Percentiles rank a stretch among this genome's conserved stretches.
Conservation (phyloP, 306 rosid genomes). For the Medicago arabica region DNA sequence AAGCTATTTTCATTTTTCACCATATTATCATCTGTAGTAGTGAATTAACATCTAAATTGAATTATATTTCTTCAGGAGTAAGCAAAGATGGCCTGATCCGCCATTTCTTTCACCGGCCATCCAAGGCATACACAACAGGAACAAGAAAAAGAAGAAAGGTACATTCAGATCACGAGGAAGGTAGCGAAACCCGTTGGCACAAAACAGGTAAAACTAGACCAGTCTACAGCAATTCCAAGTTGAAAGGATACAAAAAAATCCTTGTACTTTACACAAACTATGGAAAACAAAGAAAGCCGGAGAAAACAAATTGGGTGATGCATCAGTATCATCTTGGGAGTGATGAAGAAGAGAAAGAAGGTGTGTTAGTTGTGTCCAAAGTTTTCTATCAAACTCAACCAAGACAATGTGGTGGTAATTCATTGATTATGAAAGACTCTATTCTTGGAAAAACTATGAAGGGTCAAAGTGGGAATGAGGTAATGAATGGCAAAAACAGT, state of each 20-base stretch:
- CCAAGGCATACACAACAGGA: slow-evolving; percentile 67
- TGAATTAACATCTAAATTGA: background rate
- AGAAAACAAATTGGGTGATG: slow-evolving; percentile 87
- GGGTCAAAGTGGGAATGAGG: slow-evolving; percentile 47
- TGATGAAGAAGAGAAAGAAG: slow-evolving; percentile 77
- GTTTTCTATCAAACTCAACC: slow-evolving; percentile 87
- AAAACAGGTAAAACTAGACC: slow-evolving; percentile 70
- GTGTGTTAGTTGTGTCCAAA: slow-evolving; percentile 77
- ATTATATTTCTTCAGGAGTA: slow-evolving; percentile 46
- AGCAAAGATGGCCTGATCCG: slow-evolving; percentile 63
- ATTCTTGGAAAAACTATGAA: slow-evolving; percentile 24
- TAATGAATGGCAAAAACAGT: slow-evolving; percentile 31
- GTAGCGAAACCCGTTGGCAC: slow-evolving; percentile 66
- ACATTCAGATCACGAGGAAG: slow-evolving; percentile 50
- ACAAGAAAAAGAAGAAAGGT: slow-evolving; percentile 68
- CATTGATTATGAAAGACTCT: slow-evolving; percentile 54
- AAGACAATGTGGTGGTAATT: slow-evolving; percentile 62
- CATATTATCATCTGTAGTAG: too few species aligned
- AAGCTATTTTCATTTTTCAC: too few species aligned
- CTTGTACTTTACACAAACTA: slow-evolving; percentile 79
- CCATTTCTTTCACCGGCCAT: slow-evolving; percentile 67
- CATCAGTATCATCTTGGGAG: slow-evolving; percentile 71
- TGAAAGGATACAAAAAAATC: slow-evolving; percentile 75
- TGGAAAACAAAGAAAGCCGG: slow-evolving; percentile 76
- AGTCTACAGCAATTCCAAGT: slow-evolving; percentile 39